Percentiles rank a stretch among this genome's conserved stretches.
These are phyloP conservation scores for Macrocybe gigantea DNA, from an alignment of 768 basidiomycete species.

Conservation along the genomic window DNA sequence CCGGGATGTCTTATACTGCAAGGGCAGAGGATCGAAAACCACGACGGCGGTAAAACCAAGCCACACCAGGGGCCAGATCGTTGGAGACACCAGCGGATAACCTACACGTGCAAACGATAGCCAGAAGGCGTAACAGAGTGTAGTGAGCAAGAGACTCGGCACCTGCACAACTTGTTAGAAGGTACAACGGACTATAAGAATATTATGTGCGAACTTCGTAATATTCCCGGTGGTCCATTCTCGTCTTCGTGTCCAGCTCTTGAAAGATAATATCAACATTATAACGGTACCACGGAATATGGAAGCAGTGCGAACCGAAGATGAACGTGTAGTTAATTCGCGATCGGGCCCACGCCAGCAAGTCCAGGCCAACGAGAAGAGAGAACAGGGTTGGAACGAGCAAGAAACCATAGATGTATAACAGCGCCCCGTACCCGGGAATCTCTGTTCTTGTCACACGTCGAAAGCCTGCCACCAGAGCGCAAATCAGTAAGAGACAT, in stretches of 20 bases:
- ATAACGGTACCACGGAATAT: conserved; percentile 5
- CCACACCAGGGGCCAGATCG: conserved; percentile 81
- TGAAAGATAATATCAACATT: conserved; percentile 2
- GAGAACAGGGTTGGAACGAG: conserved; percentile 71
- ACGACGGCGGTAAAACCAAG: conserved; percentile 52
- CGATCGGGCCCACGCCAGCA: conserved; percentile 67
- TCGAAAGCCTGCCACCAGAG: conserved; percentile 42
- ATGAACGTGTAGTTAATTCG: conserved; percentile 95
- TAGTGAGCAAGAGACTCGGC: conserved; percentile 72
- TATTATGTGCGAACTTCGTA: conserved; percentile 31
- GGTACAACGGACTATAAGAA: background rate
- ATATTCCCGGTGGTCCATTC: conserved; percentile 75
- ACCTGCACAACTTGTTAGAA: conserved; percentile 37
- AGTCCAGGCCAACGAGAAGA: conserved; percentile 76
- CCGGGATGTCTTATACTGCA: conserved; percentile 57
- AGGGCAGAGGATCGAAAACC: conserved; percentile 72
- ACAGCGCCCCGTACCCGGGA: conserved; percentile 65
- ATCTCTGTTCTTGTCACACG: conserved; percentile 44
- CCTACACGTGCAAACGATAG: conserved; percentile 72
- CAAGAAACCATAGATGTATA: conserved; percentile 75
- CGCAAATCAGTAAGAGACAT: background rate
- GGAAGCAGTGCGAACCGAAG: conserved; percentile 50
- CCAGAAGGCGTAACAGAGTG: conserved; percentile 79
- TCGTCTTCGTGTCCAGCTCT: conserved; percentile 69
- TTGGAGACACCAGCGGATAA: conserved; percentile 47